Percentiles rank a stretch among this genome's conserved stretches.
Evolutionary conservation across 2,329 filamentous ascomycete genomes (phyloP).

Genomic region (Didymella arachidicola): DNA sequence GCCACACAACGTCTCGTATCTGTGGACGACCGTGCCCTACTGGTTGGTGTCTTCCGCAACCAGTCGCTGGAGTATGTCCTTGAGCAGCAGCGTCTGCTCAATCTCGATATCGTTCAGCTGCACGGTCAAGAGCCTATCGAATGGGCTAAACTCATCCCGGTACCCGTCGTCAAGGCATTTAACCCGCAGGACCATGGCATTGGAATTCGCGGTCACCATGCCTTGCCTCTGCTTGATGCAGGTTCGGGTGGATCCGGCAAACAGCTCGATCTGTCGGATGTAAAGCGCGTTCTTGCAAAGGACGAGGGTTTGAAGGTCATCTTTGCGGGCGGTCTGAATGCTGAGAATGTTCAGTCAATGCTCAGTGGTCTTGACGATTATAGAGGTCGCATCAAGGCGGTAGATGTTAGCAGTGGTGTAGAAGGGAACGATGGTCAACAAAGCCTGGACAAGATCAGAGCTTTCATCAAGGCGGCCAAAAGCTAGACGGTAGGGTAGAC

Average conservation of each 20-base stretch:
- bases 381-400: conserved; percentile 72
- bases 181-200: conserved; percentile 77
- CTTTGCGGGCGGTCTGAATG: conserved; percentile 83
- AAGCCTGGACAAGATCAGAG: conserved; percentile 78
- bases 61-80: conserved; percentile 86
- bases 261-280: conserved; percentile 73
- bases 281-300: conserved; percentile 69
- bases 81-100: conserved; percentile 75
- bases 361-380: conserved; percentile 69
- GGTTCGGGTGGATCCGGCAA: conserved; percentile 83
- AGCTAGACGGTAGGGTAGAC: conserved; percentile 18
- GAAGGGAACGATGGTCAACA: conserved; percentile 77
- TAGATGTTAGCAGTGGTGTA: conserved; percentile 95
- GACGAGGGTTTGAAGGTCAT: conserved; percentile 78
- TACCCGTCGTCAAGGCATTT: conserved; percentile 89
- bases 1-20: conserved; percentile 56
- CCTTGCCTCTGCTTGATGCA: conserved; percentile 84
- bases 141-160: conserved; percentile 87
- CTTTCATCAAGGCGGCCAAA: conserved; percentile 78
- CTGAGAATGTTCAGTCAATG: conserved; percentile 76
- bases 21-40: conserved; percentile 69
- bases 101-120: conserved; percentile 88
- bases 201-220: conserved; percentile 79
- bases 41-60: conserved; percentile 94
- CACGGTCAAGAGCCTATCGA: conserved; percentile 93